Evolutionary conservation across 352 stramenopile genomes (phyloP), one percentile per base, ranked within the genome.

Genomic region (Discostella stelligera): DNA sequence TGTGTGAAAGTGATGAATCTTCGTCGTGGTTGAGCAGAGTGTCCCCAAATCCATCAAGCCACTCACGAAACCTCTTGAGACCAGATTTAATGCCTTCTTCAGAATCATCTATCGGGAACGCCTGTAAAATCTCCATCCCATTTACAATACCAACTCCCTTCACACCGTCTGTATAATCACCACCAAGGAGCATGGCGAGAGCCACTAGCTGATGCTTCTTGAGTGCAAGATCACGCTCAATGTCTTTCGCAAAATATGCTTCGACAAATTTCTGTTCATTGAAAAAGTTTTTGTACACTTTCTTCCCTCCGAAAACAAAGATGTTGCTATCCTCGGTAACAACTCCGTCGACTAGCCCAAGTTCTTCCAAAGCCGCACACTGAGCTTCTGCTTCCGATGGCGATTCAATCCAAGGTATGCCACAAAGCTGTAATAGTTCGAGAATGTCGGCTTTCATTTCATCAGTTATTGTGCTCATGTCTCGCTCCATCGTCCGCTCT

Each of bases 301-400:
- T 89, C 54, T 82, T 77, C 13, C 83, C 97, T 14, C 98, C 98
- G 82, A 99, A 99, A 25, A 96, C 86, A 79, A 97, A 97, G 5
- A 89, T 87, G 81, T 98, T 94, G 52, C 80, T 98, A 84, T 99
- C 98, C 74, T 99, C 97, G 0, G 96, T 99, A 50, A 99, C 96
- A 58, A 99, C 95, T 3, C 98, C 98, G 80, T 99, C 93, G 4
- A 99, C 97, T 2, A 99, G 81, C 5, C 96, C 96, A 21, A 93
- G 63, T 65, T 96, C 85, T 80, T 99, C 97, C 27, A 99, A 88
- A 30, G 93, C 91, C 6, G 95, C 96, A 84, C 97, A 99, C 82
- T 99, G 97, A 32, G 97, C 97, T 86, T 99, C 98, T 1, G 98
- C 98, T 87, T 99, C 98, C 86, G 98, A 98, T 0, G 98, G 97